Base-by-base conservation (phyloP, 2,329 filamentous ascomycete genomes). In the Lasiodiplodia citricola region DNA sequence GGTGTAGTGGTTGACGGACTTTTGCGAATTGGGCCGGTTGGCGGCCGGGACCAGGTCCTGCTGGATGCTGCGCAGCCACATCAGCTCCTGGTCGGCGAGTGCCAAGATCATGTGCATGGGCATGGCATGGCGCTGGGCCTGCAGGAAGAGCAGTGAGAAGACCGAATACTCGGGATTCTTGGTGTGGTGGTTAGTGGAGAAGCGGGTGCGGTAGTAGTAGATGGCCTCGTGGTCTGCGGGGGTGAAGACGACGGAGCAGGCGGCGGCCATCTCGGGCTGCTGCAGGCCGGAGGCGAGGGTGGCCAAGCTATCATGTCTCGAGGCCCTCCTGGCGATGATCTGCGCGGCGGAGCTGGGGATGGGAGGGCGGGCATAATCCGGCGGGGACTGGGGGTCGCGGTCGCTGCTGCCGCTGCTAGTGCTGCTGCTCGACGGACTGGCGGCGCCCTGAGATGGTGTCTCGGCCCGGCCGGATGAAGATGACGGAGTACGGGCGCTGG, bases 71-170 rank as follows among this genome's bases (percentile, higher is more conserved):
- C 72, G 73, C 31, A 72, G 74, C 47, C 74, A 76, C 37, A 75
- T 74, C 54, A 78, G 73, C 54, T 78, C 78, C 66, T 75, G 74
- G 8, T 74, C 71, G 5, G 77, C 77, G 2, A 81, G 71, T 0
- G 78, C 77, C 7, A 80, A 69, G 2, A 80, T 70, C 71, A 79
- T 78, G 62, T 78, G 78, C 79, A 81, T 80, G 23, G 79, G 75
- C 70, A 80, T 76, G 2, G 77, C 72, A 18, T 79, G 75, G 11
- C 73, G 70, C 58, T 75, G 70, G 2, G 78, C 79, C 21, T 79
- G 71, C 21, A 71, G 69, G 66, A 80, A 80, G 69, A 81, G 78
- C 69, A 80, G 76, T 31, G 78, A 77, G 55, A 77, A 78, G 2
- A 80, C 68, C 0, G 75, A 78, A 35, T 74, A 80, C n/a, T 78